phyloP scores from a whole-genome alignment of 768 basidiomycete species.

The Leccinum truebloodii region DNA sequence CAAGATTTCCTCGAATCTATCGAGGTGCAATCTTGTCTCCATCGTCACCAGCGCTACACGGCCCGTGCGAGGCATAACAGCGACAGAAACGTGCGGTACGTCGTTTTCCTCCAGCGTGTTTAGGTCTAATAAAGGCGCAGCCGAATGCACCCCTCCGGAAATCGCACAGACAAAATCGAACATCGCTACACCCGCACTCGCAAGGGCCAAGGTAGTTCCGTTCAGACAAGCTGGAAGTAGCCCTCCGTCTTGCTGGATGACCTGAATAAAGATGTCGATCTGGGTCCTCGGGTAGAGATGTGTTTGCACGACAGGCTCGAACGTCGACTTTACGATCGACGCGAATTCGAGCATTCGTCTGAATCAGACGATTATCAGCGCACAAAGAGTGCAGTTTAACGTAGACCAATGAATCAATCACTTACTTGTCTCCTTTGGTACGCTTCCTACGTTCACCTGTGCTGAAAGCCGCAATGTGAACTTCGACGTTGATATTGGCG shows the following conservation, averaged over 20 bases:
- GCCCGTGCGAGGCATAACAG: slow-evolving; percentile 81
- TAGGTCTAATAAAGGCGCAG: slow-evolving; percentile 82
- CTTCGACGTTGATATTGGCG: slow-evolving; percentile 87
- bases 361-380: slow-evolving; percentile 10
- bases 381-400: not conserved
- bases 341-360: slow-evolving; percentile 90
- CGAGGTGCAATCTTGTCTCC: slow-evolving; percentile 92
- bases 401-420: slow-evolving; percentile 13
- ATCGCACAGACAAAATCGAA: slow-evolving; percentile 84
- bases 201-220: slow-evolving; percentile 89
- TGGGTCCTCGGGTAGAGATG: slow-evolving; percentile 90
- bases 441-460: slow-evolving; percentile 77
- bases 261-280: slow-evolving; percentile 92
- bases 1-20: slow-evolving; percentile 90
- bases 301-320: slow-evolving; percentile 93
- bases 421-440: slow-evolving; percentile 85
- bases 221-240: slow-evolving; percentile 91
- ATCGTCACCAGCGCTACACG: slow-evolving; percentile 87
- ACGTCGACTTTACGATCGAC: slow-evolving; percentile 86
- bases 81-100: slow-evolving; percentile 85
- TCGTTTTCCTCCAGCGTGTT: slow-evolving; percentile 89
- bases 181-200: slow-evolving; percentile 24
- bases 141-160: slow-evolving; percentile 82
- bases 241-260: slow-evolving; percentile 93
- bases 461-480: slow-evolving; percentile 85